Evolutionary conservation across 2,329 filamentous ascomycete species (phyloP).

Genomic region (Cladobotryum protrusum): DNA sequence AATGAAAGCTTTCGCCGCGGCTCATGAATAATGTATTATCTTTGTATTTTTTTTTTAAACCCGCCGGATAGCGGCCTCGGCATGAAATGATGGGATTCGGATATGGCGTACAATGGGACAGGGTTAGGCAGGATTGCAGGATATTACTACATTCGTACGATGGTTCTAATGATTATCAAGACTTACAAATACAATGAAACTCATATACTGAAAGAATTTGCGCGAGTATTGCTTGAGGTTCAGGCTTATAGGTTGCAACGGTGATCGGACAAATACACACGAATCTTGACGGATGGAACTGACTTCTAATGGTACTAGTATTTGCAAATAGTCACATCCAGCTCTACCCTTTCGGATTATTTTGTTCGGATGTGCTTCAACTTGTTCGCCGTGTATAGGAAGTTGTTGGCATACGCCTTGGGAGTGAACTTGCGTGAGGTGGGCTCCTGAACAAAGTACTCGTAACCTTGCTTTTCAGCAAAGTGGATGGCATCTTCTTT

Average conservation of each 20-base stretch:
- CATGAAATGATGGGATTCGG: background rate
- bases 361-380: conserved; percentile 82
- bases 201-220: too few species aligned
- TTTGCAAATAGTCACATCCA: background rate
- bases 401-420: conserved; percentile 97
- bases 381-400: conserved; percentile 76
- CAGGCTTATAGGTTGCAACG: too few species aligned
- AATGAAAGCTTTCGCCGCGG: background rate
- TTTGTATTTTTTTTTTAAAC: background rate
- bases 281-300: too few species aligned
- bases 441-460: conserved; percentile 97
- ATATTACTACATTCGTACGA: background rate
- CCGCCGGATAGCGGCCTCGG: background rate
- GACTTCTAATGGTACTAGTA: background rate
- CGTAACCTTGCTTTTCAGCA: conserved; percentile 97
- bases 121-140: background rate
- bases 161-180: conserved; percentile 1
- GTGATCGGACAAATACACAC: too few species aligned
- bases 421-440: conserved; percentile 78
- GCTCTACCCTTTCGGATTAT: conserved; percentile 35
- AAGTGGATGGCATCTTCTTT: conserved; percentile 95
- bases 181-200: conserved; percentile 6
- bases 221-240: background rate
- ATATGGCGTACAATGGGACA: background rate
- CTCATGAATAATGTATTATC: conserved; percentile 1